These are phyloP conservation scores for Canna indica DNA, from an alignment of 176 grass and related monocot genomes.

Conservation along the genomic window DNA sequence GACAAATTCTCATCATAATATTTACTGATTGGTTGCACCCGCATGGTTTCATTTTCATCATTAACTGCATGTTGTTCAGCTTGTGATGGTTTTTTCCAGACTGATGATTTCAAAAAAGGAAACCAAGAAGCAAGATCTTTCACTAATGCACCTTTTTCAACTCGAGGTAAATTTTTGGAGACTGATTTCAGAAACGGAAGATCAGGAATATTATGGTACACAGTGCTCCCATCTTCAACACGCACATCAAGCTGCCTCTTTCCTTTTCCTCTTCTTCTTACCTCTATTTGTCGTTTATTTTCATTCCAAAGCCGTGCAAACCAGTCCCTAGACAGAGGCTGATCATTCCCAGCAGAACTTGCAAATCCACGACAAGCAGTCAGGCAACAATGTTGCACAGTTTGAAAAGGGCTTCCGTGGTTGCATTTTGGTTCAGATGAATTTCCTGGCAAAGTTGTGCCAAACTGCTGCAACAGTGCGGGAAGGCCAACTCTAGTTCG, in stretches of 20 bases:
- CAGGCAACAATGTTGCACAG: neutral
- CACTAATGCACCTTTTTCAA: too few species aligned
- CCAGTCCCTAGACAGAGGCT: constrained; percentile 10
- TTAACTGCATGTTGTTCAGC: neutral
- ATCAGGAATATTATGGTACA: neutral
- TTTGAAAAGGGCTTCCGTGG: neutral
- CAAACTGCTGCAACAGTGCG: neutral
- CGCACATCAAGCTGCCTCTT: neutral
- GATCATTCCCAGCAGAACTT: neutral
- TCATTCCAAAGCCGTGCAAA: constrained; percentile 15
- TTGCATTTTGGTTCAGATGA: neutral
- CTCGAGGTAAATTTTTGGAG: too few species aligned
- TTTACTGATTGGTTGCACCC: constrained; percentile 14
- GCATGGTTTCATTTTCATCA: neutral
- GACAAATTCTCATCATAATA: neutral
- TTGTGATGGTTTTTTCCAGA: neutral
- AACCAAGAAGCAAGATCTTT: too few species aligned
- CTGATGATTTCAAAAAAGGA: constrained; percentile 7
- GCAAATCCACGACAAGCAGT: neutral
- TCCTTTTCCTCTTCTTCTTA: neutral
- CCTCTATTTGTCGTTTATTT: neutral
- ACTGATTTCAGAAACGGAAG: constrained; percentile 6
- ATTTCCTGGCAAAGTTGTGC: neutral
- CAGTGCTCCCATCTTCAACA: neutral
- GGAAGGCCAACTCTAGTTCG: neutral